Base-by-base conservation (phyloP, 208 protist genomes). In the Leishmania turanica region DNA sequence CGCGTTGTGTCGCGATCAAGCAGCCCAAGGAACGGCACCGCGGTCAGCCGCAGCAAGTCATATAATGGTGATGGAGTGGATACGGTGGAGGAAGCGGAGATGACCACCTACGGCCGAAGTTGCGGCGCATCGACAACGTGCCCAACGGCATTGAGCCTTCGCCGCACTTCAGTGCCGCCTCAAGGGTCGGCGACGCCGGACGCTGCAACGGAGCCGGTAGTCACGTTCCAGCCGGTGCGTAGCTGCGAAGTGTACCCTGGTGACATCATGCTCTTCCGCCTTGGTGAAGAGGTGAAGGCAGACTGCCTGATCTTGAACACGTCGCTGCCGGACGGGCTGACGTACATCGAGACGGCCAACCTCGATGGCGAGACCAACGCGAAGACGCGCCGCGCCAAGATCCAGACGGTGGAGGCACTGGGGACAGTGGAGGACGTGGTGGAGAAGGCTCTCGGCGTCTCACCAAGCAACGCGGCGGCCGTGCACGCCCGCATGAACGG, bases 351-450 rank as follows among this genome's bases (percentile, higher is more conserved):
- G 78, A 98, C 96, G 0, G 86, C 89, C 54, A 95, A 97, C 83
- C 87, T 98, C n/a, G 95, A 98, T 80, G 96, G 96, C n/a, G 94
- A 98, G 82, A 98, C 93, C 17, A 97, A 95, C 83, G 88, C 96
- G 73, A 98, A 98, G 84, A 90, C 91, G 42, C 88, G 93, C 3
- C 86, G 92, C 13, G 93, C 92, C 34, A 91, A 91, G 72, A 84
- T 87, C 51, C 75, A 91, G 66, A 94, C 90, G 1, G 84, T 95
- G 56, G 90, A 93, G 75, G 51, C 49, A 24, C 83, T 96, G 27
- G 86, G 87, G 62, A 96, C 93, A 15, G 88, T 94, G 34, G 91
- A 96, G 83, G 88, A 93, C 80, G 91, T 96, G 77, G 84, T 91
- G 51, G 91, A 91, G 51, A 34, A 78, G 47, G 58, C 90, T 3